Conservation (phyloP, 2,329 filamentous ascomycete genomes). For the Uncinocarpus reesii region DNA sequence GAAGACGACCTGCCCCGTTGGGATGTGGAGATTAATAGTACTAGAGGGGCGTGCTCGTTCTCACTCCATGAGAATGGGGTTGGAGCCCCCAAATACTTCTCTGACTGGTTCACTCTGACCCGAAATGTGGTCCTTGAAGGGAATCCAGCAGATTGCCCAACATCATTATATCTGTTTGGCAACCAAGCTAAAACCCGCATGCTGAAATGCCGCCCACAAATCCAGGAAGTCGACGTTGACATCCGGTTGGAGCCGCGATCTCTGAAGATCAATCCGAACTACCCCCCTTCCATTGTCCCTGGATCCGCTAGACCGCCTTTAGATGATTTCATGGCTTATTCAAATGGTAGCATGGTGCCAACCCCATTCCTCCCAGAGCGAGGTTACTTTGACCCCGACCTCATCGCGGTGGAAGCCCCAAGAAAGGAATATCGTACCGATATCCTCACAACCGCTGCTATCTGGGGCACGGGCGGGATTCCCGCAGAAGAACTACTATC, state of each 20-base stretch:
- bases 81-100: conserved; percentile 8
- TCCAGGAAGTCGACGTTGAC: conserved; percentile 18
- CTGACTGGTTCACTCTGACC: conserved; percentile 9
- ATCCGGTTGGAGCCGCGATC: conserved; percentile 1
- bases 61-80: conserved; percentile 5
- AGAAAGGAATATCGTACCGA: conserved; percentile 8
- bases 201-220: conserved; percentile 16
- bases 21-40: conserved; percentile 15
- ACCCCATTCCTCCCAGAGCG: conserved; percentile 5
- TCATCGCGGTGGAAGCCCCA: conserved; percentile 6
- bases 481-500: conserved; percentile 11
- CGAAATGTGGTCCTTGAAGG: conserved; percentile 11
- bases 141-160: conserved; percentile 15
- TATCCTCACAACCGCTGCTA: conserved; percentile 10
- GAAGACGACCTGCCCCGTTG: conserved; percentile 3
- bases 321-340: conserved; percentile 14
- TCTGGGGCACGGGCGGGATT: conserved; percentile 8
- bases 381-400: conserved; percentile 9
- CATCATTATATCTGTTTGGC: conserved; percentile 16
- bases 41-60: conserved; percentile 6
- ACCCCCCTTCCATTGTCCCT: conserved; percentile 13
- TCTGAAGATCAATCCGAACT: conserved; percentile 10
- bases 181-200: conserved; percentile 16
- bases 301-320: conserved; percentile 9
- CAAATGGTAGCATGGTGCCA: conserved; percentile 5